These are phyloP conservation scores for Phaffia australis DNA, from an alignment of 768 basidiomycete species.

Conservation along the genomic window DNA sequence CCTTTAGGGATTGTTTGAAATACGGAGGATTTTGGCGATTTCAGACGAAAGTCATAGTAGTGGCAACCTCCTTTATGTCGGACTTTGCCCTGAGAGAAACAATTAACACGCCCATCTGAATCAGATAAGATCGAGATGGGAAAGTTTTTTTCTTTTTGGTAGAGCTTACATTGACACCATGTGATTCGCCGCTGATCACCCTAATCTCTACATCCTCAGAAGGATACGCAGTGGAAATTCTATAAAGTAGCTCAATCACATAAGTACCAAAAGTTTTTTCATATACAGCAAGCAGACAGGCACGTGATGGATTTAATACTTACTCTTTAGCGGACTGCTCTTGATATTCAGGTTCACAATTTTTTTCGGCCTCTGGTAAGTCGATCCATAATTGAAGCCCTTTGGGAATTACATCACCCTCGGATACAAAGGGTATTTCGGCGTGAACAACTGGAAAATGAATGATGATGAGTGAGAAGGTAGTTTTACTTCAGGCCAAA, in stretches of 20 bases:
- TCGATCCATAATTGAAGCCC: slow-evolving; percentile 46
- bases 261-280: neutral
- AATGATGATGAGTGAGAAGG: neutral
- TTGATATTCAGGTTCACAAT: slow-evolving; percentile 47
- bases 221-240: slow-evolving; percentile 44
- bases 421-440: slow-evolving; percentile 67
- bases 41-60: slow-evolving; percentile 44
- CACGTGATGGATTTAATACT: slow-evolving; percentile 21
- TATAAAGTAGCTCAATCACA: slow-evolving; percentile 23
- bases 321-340: slow-evolving; percentile 35
- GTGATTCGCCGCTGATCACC: slow-evolving; percentile 80
- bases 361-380: slow-evolving; percentile 53
- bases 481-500: slow-evolving; percentile 56
- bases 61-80: slow-evolving; percentile 74
- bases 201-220: slow-evolving; percentile 17
- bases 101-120: neutral
- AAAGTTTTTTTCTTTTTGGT: neutral
- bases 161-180: slow-evolving; percentile 46
- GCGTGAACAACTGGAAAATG: slow-evolving; percentile 14
- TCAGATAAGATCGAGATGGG: neutral
- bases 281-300: slow-evolving; percentile 15
- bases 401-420: slow-evolving; percentile 56
- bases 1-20: slow-evolving; percentile 39
- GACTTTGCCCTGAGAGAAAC: slow-evolving; percentile 59
- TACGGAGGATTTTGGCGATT: slow-evolving; percentile 43